These are phyloP conservation scores for Chlamydomonas reinhardtii DNA, from an alignment of 163 green algal species.

Conservation along the genomic window DNA sequence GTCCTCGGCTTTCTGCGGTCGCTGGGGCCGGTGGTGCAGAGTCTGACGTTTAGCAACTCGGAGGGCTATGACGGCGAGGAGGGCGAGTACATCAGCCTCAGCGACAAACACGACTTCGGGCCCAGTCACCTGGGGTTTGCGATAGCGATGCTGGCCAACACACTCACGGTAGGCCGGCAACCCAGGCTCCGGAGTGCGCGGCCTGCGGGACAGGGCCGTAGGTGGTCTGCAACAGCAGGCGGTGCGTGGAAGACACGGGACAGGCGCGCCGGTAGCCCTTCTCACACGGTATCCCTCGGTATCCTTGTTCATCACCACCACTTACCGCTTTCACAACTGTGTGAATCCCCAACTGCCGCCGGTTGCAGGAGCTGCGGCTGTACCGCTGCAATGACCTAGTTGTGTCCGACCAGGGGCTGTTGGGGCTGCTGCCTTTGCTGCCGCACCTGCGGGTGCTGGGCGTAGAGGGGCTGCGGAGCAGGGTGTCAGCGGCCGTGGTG, in stretches of 20 bases:
- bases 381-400: conserved; percentile 71
- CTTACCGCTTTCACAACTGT: no score
- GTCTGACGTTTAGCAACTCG: conserved; percentile 66
- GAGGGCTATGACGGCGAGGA: conserved; percentile 68
- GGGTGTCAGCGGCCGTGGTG: not conserved
- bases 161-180: conserved; percentile 43
- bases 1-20: conserved; percentile 67
- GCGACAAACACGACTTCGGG: conserved; percentile 74
- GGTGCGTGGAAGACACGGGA: no score
- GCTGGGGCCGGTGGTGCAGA: conserved; percentile 46
- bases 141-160: conserved; percentile 60
- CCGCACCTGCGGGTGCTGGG: conserved; percentile 41
- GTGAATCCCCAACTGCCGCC: no score
- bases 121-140: conserved; percentile 66
- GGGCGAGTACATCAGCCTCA: conserved; percentile 67
- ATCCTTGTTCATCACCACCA: no score
- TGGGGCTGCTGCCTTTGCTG: conserved; percentile 42
- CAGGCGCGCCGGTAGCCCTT: no score
- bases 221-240: no score
- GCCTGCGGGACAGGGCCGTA: not conserved
- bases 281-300: no score
- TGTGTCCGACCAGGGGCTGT: conserved; percentile 25
- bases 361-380: conserved; percentile 62
- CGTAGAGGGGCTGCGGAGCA: conserved; percentile 41
- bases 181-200: no score